Conservation (phyloP, 768 basidiomycete genomes). For the Agaricus sinodeliciosus region DNA sequence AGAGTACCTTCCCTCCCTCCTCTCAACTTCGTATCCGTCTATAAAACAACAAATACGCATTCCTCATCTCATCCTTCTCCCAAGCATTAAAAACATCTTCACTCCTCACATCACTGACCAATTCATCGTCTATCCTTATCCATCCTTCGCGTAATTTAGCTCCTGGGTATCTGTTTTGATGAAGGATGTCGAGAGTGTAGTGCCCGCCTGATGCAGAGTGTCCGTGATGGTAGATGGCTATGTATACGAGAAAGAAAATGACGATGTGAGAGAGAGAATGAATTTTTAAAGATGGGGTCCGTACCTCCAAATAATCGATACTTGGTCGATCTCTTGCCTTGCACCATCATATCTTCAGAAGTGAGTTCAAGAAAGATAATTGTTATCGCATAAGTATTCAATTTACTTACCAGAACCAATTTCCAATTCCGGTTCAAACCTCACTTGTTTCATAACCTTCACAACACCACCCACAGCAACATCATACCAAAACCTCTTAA, state of each 20-base stretch:
- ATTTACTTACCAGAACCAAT: slow-evolving; percentile 54
- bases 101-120: slow-evolving; percentile 64
- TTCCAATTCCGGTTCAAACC: slow-evolving; percentile 72
- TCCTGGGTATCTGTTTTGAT: slow-evolving; percentile 53
- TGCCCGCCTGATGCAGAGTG: slow-evolving; percentile 87
- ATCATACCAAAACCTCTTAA: slow-evolving; percentile 91
- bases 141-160: slow-evolving; percentile 59
- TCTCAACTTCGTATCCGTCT: slow-evolving; percentile 34
- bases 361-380: not conserved
- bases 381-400: not conserved
- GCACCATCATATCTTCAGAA: slow-evolving; percentile 51
- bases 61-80: slow-evolving; percentile 49
- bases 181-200: slow-evolving; percentile 88
- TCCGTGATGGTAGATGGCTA: slow-evolving; percentile 93
- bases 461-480: slow-evolving; percentile 66
- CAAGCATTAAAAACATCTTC: slow-evolving; percentile 68
- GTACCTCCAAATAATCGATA: slow-evolving; percentile 84
- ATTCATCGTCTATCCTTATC: slow-evolving; percentile 93
- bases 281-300: slow-evolving; percentile 14
- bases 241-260: not conserved
- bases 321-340: slow-evolving; percentile 38
- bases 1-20: too few species aligned
- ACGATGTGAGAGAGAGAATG: not conserved
- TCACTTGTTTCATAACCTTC: slow-evolving; percentile 80
- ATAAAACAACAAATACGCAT: slow-evolving; percentile 88